Percentiles rank a stretch among this genome's conserved stretches.
phyloP scores from a whole-genome alignment of 2,329 filamentous ascomycete genomes.

The Colletotrichum lini region DNA sequence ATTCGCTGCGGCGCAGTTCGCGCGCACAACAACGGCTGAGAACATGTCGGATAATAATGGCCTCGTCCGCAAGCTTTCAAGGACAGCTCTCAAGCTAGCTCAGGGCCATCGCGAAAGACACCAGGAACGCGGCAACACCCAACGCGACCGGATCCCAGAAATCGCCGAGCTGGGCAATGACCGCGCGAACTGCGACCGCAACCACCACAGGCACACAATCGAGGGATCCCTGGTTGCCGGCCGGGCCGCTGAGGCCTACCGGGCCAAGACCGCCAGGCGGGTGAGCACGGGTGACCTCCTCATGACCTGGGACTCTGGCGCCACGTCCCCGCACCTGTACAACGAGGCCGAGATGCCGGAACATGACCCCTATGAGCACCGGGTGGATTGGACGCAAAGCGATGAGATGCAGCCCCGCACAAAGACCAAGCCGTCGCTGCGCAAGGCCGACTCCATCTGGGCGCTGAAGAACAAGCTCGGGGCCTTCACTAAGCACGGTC shows the following conservation, averaged over 20 bases:
- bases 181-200: constrained; percentile 37
- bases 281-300: constrained; percentile 56
- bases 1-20: constrained; percentile 69
- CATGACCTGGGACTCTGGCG: constrained; percentile 40
- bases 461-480: constrained; percentile 60
- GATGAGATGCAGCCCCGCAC: constrained; percentile 58
- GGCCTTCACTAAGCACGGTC: constrained; percentile 49
- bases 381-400: constrained; percentile 72
- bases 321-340: constrained; percentile 24
- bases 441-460: constrained; percentile 66
- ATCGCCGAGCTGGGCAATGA: constrained; percentile 50
- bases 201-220: constrained; percentile 51
- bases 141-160: constrained; percentile 55
- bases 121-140: constrained; percentile 60
- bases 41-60: constrained; percentile 53
- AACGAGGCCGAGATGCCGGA: constrained; percentile 47
- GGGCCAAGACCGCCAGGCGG: constrained; percentile 47
- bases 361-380: constrained; percentile 52
- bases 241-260: constrained; percentile 28
- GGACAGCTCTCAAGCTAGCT: constrained; percentile 57
- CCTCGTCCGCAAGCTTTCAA: constrained; percentile 60
- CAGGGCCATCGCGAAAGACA: constrained; percentile 57
- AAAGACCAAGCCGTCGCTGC: constrained; percentile 50
- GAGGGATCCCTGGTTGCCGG: constrained; percentile 45
- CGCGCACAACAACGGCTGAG: constrained; percentile 65